Percentiles rank a stretch among this genome's conserved stretches.
These are phyloP conservation scores for Pichia cephalocereana DNA, from an alignment of 805 yeast genomes.

Conservation along the genomic window DNA sequence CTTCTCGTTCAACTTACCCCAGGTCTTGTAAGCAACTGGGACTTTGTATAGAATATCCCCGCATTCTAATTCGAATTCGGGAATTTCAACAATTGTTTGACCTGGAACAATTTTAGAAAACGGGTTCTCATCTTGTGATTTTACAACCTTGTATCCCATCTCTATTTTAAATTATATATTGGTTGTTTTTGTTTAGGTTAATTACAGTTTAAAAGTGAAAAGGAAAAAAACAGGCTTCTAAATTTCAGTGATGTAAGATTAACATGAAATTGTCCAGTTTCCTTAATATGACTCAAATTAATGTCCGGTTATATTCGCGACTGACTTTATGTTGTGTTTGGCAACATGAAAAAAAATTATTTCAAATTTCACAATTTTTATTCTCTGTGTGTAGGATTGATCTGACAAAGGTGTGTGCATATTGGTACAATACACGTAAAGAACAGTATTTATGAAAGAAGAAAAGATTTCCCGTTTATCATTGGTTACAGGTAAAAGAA, in stretches of 20 bases:
- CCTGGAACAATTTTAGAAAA: slow-evolving; percentile 61
- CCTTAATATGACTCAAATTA: neutral
- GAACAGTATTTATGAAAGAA: neutral
- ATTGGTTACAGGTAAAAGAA: neutral
- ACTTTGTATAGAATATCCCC: slow-evolving; percentile 65
- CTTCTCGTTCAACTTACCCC: slow-evolving; percentile 74
- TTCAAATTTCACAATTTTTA: no score
- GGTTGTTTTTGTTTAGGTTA: no score
- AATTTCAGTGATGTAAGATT: no score
- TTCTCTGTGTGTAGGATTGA: no score
- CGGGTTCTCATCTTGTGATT: slow-evolving; percentile 51
- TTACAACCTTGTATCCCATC: slow-evolving; percentile 30
- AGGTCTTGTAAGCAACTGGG: slow-evolving; percentile 92
- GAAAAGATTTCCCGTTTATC: neutral
- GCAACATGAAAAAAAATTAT: neutral
- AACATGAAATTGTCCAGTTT: neutral
- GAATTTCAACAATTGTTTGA: slow-evolving; percentile 73
- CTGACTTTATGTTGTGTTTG: neutral
- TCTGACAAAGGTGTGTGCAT: no score
- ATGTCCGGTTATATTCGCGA: neutral
- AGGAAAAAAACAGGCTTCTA: no score
- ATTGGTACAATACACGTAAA: no score
- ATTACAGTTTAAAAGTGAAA: no score
- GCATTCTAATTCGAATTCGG: slow-evolving; percentile 67
- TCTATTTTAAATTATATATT: neutral